Evolutionary conservation across 352 stramenopile genomes (phyloP), one percentile per base, ranked within the genome.

Genomic region (Phytophthora kernoviae): DNA sequence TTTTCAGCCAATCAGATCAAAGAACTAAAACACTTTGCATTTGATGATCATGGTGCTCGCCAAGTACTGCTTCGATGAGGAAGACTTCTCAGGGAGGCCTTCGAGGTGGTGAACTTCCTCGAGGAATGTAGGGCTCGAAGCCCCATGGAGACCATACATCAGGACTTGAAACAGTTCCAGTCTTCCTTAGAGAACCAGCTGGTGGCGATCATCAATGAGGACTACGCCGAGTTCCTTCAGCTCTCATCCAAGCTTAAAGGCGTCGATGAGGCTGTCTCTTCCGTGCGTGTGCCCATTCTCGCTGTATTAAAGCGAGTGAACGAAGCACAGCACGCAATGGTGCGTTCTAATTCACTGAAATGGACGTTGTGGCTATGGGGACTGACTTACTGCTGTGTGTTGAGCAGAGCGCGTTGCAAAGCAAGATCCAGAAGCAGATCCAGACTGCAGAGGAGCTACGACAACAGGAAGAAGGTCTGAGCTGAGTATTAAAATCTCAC

Each of bases 141-240:
- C 54, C 82, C 85, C 21, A 93, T 96, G 83, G 87, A 92, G 57
- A 92, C 81, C 1, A 85, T 96, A 45, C 79, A 94, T 49, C 76
- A 90, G 55, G 87, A 96, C 59, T 77, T 96, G 24, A 82, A 88
- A 64, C 77, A 81, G 34, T 93, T 96, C 64, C 87, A 93, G 72
- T 90, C 79, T 30, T 75, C 84, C 60, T 76, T 96, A 7, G 87
- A 96, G 69, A 96, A 93, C 64, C 87, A 96, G 73, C 76, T 96
- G 26, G 87, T 96, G 12, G 78, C 84, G 37, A 94, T 96, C 63
- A 96, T 96, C 72, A 93, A 96, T 52, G 75, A 93, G 34, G 87
- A 96, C 68, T 96, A 96, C 55, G 75, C 84, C 43, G 87, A 96
- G 73, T 96, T 96, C 54, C 70, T 96, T 37, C 87, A 96, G 73